A percentile compares a stretch with the other conserved stretches of the same genome.
Evolutionary conservation across 2,329 filamentous ascomycete species (phyloP).

Genomic region (Pseudogymnoascus sp.): DNA sequence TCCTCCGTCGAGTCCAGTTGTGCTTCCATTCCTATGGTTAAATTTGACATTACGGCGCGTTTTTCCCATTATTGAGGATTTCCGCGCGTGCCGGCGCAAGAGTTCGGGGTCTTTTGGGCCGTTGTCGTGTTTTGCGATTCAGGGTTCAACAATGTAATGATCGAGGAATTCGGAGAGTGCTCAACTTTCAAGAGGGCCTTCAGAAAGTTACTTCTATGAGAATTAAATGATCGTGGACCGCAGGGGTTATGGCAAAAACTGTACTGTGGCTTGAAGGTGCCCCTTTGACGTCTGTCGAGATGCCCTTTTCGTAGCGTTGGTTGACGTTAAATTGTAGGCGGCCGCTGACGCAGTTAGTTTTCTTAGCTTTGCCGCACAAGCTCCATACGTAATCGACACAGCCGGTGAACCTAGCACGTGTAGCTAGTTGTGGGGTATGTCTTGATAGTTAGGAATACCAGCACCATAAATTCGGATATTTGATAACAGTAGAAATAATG

Average conservation of each 20-base stretch:
- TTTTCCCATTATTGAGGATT: constrained; percentile 31
- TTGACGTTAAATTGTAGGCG: constrained; percentile 4
- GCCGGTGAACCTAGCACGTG: neutral
- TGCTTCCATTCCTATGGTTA: constrained; percentile 26
- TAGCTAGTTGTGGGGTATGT: neutral
- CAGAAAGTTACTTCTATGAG: neutral
- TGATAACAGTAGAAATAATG: neutral
- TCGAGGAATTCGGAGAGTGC: neutral
- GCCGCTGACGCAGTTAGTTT: constrained; percentile 6
- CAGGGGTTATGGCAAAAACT: neutral
- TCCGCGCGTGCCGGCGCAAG: constrained; percentile 8
- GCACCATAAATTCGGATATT: neutral
- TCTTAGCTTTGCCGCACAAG: constrained; percentile 8
- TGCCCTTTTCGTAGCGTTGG: constrained; percentile 5
- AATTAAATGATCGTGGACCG: neutral
- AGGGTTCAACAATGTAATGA: neutral
- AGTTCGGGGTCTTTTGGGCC: constrained; percentile 7
- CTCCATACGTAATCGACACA: constrained; percentile 5
- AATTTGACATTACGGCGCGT: constrained; percentile 47
- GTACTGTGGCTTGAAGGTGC: neutral
- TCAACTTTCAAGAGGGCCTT: neutral
- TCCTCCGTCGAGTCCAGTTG: constrained; percentile 22
- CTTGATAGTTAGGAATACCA: neutral
- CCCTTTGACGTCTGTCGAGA: constrained; percentile 2
- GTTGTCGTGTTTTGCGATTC: neutral